These are phyloP conservation scores for Didymella sp. DNA, from an alignment of 2,329 filamentous ascomycete species.

Conservation along the genomic window DNA sequence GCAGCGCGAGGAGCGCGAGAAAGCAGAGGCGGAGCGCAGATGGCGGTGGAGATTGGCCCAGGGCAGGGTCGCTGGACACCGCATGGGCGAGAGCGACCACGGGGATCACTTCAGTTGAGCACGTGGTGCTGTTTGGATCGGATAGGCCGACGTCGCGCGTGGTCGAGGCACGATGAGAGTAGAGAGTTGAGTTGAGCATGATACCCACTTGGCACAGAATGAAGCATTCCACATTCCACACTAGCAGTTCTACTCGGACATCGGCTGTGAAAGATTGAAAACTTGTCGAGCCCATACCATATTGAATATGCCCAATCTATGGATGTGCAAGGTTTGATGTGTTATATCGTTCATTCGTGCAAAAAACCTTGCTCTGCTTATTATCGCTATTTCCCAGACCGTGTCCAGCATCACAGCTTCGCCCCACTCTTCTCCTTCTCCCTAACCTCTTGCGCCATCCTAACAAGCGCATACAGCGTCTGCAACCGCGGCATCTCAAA, in stretches of 20 bases:
- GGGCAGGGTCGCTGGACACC: conserved; percentile 60
- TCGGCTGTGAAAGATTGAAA: too few species aligned
- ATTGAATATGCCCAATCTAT: too few species aligned
- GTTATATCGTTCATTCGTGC: too few species aligned
- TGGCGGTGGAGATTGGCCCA: conserved; percentile 53
- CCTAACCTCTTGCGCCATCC: conserved; percentile 65
- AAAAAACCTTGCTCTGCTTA: too few species aligned
- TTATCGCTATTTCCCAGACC: neutral
- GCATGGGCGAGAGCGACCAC: conserved; percentile 62
- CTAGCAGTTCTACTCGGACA: too few species aligned
- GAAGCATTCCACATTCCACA: neutral
- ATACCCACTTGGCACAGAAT: conserved; percentile 23
- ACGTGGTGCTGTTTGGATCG: too few species aligned
- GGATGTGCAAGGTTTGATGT: too few species aligned
- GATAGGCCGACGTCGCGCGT: too few species aligned
- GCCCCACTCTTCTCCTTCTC: conserved; percentile 44
- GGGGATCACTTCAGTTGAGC: conserved; percentile 70
- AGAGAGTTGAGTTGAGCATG: neutral
- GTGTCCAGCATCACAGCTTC: conserved; percentile 6
- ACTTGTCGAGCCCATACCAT: too few species aligned
- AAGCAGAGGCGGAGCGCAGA: conserved; percentile 47
- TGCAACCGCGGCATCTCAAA: conserved; percentile 72
- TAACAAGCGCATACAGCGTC: conserved; percentile 70
- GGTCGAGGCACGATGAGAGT: conserved; percentile 48
- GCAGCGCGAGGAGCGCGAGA: conserved; percentile 63